Base-by-base conservation (phyloP, 2,329 filamentous ascomycete genomes). In the Aureobasidium uvarum region DNA sequence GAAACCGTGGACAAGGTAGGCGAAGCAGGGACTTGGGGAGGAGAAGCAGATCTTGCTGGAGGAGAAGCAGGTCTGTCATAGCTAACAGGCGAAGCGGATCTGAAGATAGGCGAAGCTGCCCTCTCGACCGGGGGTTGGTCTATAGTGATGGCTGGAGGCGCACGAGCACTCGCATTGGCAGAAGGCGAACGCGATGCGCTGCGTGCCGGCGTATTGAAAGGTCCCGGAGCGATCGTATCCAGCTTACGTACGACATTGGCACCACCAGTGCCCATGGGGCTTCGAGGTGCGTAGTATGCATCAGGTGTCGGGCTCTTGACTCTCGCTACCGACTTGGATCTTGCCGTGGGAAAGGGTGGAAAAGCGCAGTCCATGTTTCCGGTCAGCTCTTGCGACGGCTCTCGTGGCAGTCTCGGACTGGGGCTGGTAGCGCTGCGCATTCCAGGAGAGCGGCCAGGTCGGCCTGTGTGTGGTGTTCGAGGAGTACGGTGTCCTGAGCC, bases 151-250 rank as follows among this genome's bases (percentile, higher is more conserved):
- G 60, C 46, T 28, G 60, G 60, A 16, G 60, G 46, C 36, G 25
- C 16, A 7, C 28, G 33, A 28, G 36, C 33, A 38, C 41, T 16
- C 23, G 46, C 31, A 36, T 28, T 51, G 11, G 45, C 33, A 23
- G 58, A 36, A 62, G 58, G 45, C 11, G 58, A 48, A 16, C 43
- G 33, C 18, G 58, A 62, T 11, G 58, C 28, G 16, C 31, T 38
- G 20, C 58, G 58, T 10, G 41, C 28, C 3, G 55, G 39, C 13
- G 80, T 72, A 68, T 85, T 84, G 69, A 90, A 89, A 0, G 87
- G 86, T 0, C 85, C 86, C 0, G 86, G 84, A 2, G 83, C 81
- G 69, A 89, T 85, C 7, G 79, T 82, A 69, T 89, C 84, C 79
- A 89, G 83, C 65, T 84, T 83, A 67, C 84, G 79, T 70, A 88